Conservation (phyloP, 768 basidiomycete species). For the Trichaptum fuscoviolaceum region DNA sequence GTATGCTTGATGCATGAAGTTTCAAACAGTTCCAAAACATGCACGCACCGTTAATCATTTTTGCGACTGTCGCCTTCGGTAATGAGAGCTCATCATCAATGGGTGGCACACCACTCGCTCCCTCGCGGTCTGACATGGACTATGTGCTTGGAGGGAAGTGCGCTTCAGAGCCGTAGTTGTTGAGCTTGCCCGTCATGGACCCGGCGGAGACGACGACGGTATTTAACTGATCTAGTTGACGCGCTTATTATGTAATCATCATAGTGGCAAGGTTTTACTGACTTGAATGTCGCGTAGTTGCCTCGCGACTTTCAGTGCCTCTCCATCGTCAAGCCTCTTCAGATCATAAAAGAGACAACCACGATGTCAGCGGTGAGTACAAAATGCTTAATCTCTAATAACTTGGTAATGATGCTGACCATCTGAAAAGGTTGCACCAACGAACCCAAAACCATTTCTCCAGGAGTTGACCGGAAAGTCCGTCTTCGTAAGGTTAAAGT, state of each 20-base stretch:
- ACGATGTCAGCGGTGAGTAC: constrained; percentile 62
- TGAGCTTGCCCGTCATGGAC: too few species aligned
- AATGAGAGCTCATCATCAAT: constrained; percentile 91
- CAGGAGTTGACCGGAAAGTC: constrained; percentile 98
- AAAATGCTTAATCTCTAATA: constrained; percentile 9
- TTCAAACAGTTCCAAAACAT: constrained; percentile 1
- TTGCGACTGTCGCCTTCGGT: constrained; percentile 95
- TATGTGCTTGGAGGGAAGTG: constrained; percentile 9
- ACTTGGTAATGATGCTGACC: background rate
- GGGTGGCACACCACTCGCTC: constrained; percentile 53
- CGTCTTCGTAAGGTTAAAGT: constrained; percentile 92
- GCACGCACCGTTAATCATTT: constrained; percentile 83
- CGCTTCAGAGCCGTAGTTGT: background rate
- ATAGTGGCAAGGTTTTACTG: too few species aligned
- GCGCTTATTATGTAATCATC: background rate
- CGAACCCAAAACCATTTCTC: constrained; percentile 98
- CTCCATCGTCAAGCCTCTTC: too few species aligned
- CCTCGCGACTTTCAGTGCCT: too few species aligned
- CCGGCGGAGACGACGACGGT: background rate
- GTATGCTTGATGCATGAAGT: too few species aligned
- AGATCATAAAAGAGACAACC: constrained; percentile 7
- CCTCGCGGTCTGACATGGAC: constrained; percentile 89
- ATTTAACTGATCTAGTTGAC: background rate
- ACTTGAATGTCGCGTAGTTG: too few species aligned
- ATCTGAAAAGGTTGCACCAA: constrained; percentile 65